A percentile compares a stretch with the other conserved stretches of the same genome.
Evolutionary conservation across 2,329 filamentous ascomycete species (phyloP).

Genomic region (Diaporthe citri): DNA sequence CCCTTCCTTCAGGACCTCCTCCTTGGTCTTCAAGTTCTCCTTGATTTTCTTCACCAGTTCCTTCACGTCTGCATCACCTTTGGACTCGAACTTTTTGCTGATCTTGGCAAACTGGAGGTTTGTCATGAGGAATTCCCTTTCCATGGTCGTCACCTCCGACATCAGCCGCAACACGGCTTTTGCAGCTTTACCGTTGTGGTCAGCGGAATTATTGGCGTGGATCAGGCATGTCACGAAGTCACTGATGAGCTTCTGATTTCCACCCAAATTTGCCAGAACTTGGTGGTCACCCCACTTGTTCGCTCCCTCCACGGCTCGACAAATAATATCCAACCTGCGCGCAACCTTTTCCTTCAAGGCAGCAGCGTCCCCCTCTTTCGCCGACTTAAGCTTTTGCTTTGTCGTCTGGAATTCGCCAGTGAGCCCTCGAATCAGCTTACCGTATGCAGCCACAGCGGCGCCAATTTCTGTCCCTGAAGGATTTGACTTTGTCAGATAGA

Average conservation of each 20-base stretch:
- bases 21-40: conserved; percentile 45
- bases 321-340: conserved; percentile 62
- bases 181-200: conserved; percentile 66
- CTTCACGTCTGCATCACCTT: conserved; percentile 74
- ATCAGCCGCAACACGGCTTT: conserved; percentile 71
- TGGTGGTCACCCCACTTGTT: conserved; percentile 66
- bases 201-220: conserved; percentile 64
- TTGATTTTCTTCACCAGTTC: conserved; percentile 65
- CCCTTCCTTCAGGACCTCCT: conserved; percentile 45
- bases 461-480: conserved; percentile 56
- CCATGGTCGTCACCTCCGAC: conserved; percentile 72
- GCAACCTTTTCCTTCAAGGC: conserved; percentile 57
- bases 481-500: conserved; percentile 60
- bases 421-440: conserved; percentile 62
- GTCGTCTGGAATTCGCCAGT: conserved; percentile 61
- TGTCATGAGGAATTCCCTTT: conserved; percentile 68
- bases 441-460: conserved; percentile 63
- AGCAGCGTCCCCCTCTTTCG: conserved; percentile 54
- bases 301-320: conserved; percentile 65
- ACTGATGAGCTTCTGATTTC: conserved; percentile 68
- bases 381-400: conserved; percentile 58
- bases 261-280: conserved; percentile 69
- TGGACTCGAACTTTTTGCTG: conserved; percentile 72
- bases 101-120: conserved; percentile 76
- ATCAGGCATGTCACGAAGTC: conserved; percentile 67